These are phyloP conservation scores for Capsicum pubescens DNA, from an alignment of 257 asterid genomes.

Conservation along the genomic window DNA sequence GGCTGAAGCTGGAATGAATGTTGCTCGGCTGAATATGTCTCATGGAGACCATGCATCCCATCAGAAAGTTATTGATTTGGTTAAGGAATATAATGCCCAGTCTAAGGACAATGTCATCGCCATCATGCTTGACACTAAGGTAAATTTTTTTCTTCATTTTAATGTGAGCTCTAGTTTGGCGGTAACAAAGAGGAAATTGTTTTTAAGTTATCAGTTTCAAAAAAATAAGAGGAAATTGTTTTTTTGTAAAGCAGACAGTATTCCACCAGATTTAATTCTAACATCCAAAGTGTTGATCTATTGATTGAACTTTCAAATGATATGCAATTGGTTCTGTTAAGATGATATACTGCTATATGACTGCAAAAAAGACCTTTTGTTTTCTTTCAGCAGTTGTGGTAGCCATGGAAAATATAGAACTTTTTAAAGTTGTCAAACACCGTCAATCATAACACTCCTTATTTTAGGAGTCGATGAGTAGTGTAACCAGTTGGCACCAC, in stretches of 20 bases:
- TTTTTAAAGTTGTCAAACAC: neutral
- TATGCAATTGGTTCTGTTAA: neutral
- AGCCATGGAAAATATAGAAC: neutral
- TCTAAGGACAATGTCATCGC: conserved; percentile 93
- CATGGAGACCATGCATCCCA: conserved; percentile 99
- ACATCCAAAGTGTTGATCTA: neutral
- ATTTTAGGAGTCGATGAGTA: conserved; percentile 14
- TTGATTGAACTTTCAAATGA: neutral
- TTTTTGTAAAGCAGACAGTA: neutral
- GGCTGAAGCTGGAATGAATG: conserved; percentile 99
- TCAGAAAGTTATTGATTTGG: conserved; percentile 96
- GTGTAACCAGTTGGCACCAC: neutral
- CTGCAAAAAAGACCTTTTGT: neutral
- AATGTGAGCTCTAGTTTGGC: neutral
- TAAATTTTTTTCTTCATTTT: conserved; percentile 39
- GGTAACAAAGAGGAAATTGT: neutral
- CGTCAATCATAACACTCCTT: neutral
- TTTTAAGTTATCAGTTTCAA: neutral
- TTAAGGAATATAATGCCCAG: conserved; percentile 89
- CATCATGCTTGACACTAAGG: conserved; percentile 99
- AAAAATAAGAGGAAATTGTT: neutral
- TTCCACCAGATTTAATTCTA: conserved; percentile 2
- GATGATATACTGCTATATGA: neutral
- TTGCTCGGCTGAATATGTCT: conserved; percentile 97
- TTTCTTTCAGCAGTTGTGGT: too few species aligned